Conservation (phyloP, 768 basidiomycete species). For the Phlegmacium glaucopus region DNA sequence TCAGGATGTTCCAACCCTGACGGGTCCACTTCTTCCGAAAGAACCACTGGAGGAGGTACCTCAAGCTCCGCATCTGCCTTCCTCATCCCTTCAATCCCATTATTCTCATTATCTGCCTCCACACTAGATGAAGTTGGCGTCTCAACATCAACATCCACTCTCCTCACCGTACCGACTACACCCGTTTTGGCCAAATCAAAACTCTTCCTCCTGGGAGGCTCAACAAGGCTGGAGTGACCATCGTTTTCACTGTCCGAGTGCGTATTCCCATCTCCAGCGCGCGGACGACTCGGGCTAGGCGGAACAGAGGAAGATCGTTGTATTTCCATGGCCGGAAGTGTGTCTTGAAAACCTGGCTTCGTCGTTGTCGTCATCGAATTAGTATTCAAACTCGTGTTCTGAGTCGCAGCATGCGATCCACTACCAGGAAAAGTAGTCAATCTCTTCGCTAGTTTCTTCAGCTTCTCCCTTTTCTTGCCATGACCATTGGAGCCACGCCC, state of each 20-base stretch:
- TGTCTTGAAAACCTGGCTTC: neutral
- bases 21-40: conserved; percentile 3
- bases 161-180: neutral
- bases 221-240: no score
- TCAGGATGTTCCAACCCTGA: neutral
- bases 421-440: conserved; percentile 39
- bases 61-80: neutral
- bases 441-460: conserved; percentile 71
- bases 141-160: no score
- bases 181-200: neutral
- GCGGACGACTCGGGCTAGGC: conserved; percentile 22
- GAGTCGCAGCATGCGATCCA: no score
- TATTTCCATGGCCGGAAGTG: conserved; percentile 19
- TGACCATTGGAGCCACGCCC: conserved; percentile 32
- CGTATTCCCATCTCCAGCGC: neutral
- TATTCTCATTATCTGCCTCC: neutral
- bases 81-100: neutral
- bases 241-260: neutral
- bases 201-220: neutral
- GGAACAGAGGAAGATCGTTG: conserved; percentile 62
- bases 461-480: conserved; percentile 71
- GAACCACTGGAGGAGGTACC: neutral
- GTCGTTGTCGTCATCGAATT: neutral
- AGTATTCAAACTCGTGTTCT: neutral
- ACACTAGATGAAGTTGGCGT: neutral